Evolutionary conservation across 2,329 filamentous ascomycete species (phyloP).

Genomic region (Xylaria sp.): DNA sequence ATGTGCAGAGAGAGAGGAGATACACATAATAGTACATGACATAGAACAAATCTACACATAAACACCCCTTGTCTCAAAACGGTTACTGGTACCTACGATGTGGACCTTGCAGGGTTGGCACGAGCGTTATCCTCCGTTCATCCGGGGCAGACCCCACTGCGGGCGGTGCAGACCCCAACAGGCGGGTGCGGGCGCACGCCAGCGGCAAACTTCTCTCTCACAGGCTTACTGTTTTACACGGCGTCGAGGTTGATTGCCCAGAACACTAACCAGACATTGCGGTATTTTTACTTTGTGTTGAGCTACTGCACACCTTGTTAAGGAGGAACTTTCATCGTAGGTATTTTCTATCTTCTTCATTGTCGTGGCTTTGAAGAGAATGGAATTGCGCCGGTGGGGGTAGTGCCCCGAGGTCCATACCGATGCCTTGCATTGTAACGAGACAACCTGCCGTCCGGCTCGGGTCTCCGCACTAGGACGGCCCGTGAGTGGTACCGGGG

Average conservation of each 20-base stretch:
- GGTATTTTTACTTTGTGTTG: neutral
- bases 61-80: neutral
- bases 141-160: neutral
- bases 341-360: neutral
- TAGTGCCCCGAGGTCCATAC: slow-evolving; percentile 1
- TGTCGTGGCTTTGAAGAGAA: neutral
- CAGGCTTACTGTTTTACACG: neutral
- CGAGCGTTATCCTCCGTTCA: neutral
- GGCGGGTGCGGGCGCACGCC: neutral
- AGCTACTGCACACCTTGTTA: neutral
- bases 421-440: neutral
- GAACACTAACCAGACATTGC: neutral
- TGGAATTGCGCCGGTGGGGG: neutral
- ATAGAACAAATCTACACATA: neutral
- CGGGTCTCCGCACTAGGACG: slow-evolving; percentile 16
- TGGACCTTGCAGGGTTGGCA: neutral
- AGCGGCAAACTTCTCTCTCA: neutral
- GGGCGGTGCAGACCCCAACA: neutral
- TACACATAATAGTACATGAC: too few species aligned
- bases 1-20: too few species aligned
- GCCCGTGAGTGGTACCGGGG: slow-evolving; percentile 15
- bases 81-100: neutral
- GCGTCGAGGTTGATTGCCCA: neutral
- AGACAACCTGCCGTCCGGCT: slow-evolving; percentile 6
- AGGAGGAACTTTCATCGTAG: neutral